Evolutionary conservation across 495 filamentous ascomycete genomes (phyloP).

Genomic region (Aspergillus olivimuriae): DNA sequence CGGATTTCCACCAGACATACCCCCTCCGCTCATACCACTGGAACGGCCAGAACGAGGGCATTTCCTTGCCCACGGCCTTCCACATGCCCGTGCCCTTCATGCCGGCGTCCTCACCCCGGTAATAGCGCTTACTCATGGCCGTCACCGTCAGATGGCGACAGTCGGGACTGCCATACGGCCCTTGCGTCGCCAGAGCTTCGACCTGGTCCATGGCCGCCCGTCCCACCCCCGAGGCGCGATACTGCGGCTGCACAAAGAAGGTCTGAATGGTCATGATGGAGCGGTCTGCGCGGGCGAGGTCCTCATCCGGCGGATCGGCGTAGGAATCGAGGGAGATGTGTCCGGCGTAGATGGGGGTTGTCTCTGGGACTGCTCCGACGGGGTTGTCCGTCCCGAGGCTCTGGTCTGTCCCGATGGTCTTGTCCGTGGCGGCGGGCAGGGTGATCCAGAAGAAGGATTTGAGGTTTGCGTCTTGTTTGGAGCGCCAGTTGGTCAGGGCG

Average conservation of each 20-base stretch:
- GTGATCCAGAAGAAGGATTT: conserved; percentile 25
- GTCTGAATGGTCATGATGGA: conserved; percentile 15
- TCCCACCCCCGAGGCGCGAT: conserved; percentile 15
- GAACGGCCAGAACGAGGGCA: conserved; percentile 1
- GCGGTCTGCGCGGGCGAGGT: conserved; percentile 13
- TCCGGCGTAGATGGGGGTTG: conserved; percentile 10
- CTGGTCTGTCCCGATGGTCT: too few relatives aligned
- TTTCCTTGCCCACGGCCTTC: neutral
- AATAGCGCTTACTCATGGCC: conserved; percentile 9
- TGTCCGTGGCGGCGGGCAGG: too few relatives aligned
- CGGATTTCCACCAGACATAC: conserved; percentile 17
- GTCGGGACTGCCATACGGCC: conserved; percentile 15
- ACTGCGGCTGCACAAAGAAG: conserved; percentile 19
- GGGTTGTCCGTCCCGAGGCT: too few relatives aligned
- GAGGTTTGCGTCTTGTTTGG: conserved; percentile 13
- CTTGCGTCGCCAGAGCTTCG: conserved; percentile 12
- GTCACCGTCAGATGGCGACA: conserved; percentile 18
- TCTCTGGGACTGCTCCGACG: too few relatives aligned
- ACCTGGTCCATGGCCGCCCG: conserved; percentile 13
- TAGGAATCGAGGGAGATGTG: conserved; percentile 25
- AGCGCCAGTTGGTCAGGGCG: conserved; percentile 6
- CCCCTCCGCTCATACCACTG: conserved; percentile 16
- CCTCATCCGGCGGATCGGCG: conserved; percentile 11
- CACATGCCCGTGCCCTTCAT: neutral
- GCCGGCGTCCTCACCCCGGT: conserved; percentile 2